Conservation (phyloP, 106 monocot genomes). For the Cymbidium sinense region DNA sequence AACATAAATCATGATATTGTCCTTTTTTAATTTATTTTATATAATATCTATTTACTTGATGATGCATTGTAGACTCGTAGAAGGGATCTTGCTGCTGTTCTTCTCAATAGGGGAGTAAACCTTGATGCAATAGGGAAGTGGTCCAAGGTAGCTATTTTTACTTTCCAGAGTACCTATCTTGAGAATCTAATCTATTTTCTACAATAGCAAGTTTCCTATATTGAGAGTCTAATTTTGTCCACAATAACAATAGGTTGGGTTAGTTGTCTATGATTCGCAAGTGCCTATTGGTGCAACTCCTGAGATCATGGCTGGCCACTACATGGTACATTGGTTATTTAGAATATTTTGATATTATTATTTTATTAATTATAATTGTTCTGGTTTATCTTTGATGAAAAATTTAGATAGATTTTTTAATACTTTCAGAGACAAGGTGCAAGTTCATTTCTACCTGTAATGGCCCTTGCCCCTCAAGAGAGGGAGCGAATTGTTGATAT, state of each 20-base stretch:
- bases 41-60: not conserved
- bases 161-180: not conserved
- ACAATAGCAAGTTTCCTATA: conserved; percentile 6
- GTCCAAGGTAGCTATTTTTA: conserved; percentile 73
- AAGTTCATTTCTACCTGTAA: conserved; percentile 95
- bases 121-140: conserved; percentile 85
- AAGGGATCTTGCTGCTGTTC: conserved; percentile 73
- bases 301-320: conserved; percentile 90
- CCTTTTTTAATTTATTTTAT: not conserved
- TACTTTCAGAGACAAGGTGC: conserved; percentile 78
- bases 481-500: conserved; percentile 94
- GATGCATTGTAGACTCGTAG: conserved; percentile 57
- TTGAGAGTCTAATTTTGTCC: not conserved
- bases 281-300: conserved; percentile 89
- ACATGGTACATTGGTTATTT: conserved; percentile 50
- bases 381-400: not conserved
- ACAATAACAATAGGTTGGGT: conserved; percentile 57
- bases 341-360: not conserved
- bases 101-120: conserved; percentile 83
- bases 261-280: conserved; percentile 91
- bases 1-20: not conserved
- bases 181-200: not conserved
- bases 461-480: conserved; percentile 98
- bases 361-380: not conserved
- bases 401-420: conserved; percentile 5